A percentile compares a stretch with the other conserved stretches of the same genome.
These are phyloP conservation scores for Phylloporus rhodoxanthus DNA, from an alignment of 768 basidiomycete species.

Conservation along the genomic window DNA sequence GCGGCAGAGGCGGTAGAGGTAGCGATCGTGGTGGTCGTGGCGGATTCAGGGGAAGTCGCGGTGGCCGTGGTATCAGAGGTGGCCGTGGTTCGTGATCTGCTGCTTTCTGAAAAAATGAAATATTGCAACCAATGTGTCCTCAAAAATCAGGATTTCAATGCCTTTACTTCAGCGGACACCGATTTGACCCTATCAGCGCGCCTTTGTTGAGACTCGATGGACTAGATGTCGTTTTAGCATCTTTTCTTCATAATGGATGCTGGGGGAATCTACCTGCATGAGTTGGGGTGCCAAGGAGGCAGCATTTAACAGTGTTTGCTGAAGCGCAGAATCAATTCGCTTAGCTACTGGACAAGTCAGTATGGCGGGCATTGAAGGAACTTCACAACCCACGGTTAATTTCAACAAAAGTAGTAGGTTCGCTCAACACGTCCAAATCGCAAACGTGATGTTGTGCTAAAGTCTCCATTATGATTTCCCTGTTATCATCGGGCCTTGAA, in stretches of 20 bases:
- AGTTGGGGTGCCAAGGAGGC: slow-evolving; percentile 43
- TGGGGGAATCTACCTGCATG: slow-evolving; percentile 39
- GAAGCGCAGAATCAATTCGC: slow-evolving; percentile 19
- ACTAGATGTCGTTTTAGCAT: slow-evolving; percentile 28
- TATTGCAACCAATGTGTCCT: neutral
- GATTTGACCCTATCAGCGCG: slow-evolving; percentile 43
- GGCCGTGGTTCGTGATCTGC: slow-evolving; percentile 44
- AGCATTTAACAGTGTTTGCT: slow-evolving; percentile 30
- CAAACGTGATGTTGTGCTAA: slow-evolving; percentile 31
- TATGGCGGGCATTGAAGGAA: neutral
- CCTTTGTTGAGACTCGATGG: slow-evolving; percentile 43
- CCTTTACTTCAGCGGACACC: slow-evolving; percentile 46
- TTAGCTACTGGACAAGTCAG: slow-evolving; percentile 11
- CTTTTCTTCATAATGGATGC: neutral
- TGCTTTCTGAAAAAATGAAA: neutral
- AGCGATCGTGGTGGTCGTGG: slow-evolving; percentile 40
- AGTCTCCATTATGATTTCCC: slow-evolving; percentile 36
- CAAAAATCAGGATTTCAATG: slow-evolving; percentile 38
- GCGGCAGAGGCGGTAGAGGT: slow-evolving; percentile 35
- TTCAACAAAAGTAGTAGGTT: neutral
- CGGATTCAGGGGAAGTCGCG: slow-evolving; percentile 43
- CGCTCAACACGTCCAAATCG: slow-evolving; percentile 24
- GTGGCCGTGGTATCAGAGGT: slow-evolving; percentile 40
- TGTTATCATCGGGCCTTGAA: slow-evolving; percentile 51
- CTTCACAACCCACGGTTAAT: slow-evolving; percentile 8